Evolutionary conservation across 1,284 basidiomycete species (phyloP).

Genomic region (Agaricales sp.): DNA sequence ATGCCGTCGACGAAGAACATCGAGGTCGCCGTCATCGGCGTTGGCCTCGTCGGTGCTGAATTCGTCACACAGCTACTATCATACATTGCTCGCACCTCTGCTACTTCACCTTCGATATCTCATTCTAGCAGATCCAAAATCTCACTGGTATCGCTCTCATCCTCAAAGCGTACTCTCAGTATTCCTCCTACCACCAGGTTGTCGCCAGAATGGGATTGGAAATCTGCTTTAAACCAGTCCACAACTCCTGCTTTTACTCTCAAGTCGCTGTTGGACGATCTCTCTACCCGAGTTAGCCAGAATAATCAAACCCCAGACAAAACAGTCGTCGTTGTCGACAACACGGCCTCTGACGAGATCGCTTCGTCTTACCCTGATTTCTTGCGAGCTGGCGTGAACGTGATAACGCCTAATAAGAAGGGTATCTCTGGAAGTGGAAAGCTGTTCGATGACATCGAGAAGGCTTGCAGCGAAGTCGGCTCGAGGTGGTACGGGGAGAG

Average conservation of each 20-base stretch:
- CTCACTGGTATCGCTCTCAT: constrained; percentile 68
- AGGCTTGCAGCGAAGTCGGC: constrained; percentile 43
- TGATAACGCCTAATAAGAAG: constrained; percentile 98
- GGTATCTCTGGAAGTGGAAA: constrained; percentile 74
- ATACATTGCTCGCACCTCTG: constrained; percentile 16
- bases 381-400: constrained; percentile 70
- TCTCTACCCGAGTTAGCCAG: constrained; percentile 12
- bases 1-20: constrained; percentile 18
- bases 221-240: constrained; percentile 36
- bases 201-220: constrained; percentile 30
- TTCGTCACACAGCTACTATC: constrained; percentile 73
- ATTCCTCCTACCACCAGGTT: constrained; percentile 42
- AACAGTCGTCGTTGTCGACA: constrained; percentile 79
- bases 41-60: constrained; percentile 83
- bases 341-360: constrained; percentile 82
- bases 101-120: constrained; percentile 38
- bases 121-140: constrained; percentile 24
- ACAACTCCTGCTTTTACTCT: constrained; percentile 28
- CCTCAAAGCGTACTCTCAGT: constrained; percentile 60
- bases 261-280: constrained; percentile 19
- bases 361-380: constrained; percentile 81
- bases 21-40: constrained; percentile 72
- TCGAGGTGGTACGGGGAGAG: constrained; percentile 80
- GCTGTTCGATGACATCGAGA: constrained; percentile 67
- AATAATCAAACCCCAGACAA: constrained; percentile 12